These are phyloP conservation scores for Debaryomyces prosopidis DNA, from an alignment of 805 yeast genomes.

Conservation along the genomic window DNA sequence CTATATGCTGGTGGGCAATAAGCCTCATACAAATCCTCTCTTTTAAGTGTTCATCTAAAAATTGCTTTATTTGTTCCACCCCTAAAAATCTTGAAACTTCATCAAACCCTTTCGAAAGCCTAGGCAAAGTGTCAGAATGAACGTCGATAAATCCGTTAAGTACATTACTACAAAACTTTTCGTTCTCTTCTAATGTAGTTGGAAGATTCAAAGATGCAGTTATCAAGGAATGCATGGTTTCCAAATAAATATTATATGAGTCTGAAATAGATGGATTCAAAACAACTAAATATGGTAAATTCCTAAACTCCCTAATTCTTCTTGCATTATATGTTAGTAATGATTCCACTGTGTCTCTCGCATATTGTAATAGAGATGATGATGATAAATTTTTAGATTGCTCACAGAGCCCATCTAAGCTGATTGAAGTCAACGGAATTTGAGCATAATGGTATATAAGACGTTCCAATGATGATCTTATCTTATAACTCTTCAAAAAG, in stretches of 20 bases:
- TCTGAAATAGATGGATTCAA: constrained; percentile 84
- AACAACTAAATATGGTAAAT: constrained; percentile 80
- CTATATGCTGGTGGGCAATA: constrained; percentile 81
- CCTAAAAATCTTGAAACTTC: constrained; percentile 56
- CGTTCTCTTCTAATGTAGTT: constrained; percentile 53
- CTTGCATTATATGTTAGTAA: constrained; percentile 66
- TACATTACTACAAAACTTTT: constrained; percentile 46
- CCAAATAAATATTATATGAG: constrained; percentile 70
- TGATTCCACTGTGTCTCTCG: constrained; percentile 57
- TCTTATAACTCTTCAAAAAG: constrained; percentile 54
- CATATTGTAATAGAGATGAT: constrained; percentile 38
- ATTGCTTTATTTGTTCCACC: constrained; percentile 52
- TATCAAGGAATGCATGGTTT: constrained; percentile 52
- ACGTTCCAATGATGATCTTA: constrained; percentile 58
- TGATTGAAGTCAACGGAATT: constrained; percentile 52
- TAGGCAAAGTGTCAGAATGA: constrained; percentile 83
- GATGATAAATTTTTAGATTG: constrained; percentile 41
- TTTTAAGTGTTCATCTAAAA: constrained; percentile 72
- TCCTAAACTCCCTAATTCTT: constrained; percentile 67
- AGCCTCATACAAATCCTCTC: constrained; percentile 88
- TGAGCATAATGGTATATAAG: constrained; percentile 58
- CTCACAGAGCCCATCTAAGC: constrained; percentile 49
- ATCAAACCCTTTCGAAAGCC: constrained; percentile 77
- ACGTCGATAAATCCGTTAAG: constrained; percentile 63
- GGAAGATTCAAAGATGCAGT: constrained; percentile 39